A percentile compares a stretch with the other conserved stretches of the same genome.
phyloP scores from a whole-genome alignment of 257 asterid species.

The Phtheirospermum japonicum region DNA sequence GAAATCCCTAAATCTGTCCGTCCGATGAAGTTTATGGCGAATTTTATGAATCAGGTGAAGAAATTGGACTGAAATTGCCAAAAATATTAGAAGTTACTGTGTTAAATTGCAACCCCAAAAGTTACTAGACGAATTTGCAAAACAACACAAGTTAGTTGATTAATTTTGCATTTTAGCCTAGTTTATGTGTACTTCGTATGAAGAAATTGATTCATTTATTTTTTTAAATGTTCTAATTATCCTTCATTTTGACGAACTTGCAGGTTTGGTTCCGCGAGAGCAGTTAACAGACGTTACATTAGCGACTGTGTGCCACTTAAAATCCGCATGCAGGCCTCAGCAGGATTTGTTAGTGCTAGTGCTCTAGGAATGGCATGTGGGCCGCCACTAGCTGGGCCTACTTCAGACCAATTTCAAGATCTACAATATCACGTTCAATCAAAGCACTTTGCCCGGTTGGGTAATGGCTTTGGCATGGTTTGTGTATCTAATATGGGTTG shows the following conservation, averaged over 20 bases:
- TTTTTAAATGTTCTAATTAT: background rate
- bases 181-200: too few relatives aligned
- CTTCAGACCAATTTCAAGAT: constrained; percentile 75
- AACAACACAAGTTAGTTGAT: too few relatives aligned
- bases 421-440: constrained; percentile 69
- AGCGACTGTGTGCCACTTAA: constrained; percentile 96
- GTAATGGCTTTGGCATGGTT: constrained; percentile 89
- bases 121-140: too few relatives aligned
- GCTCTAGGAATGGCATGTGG: constrained; percentile 99
- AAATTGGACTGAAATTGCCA: too few relatives aligned
- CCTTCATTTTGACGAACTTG: constrained; percentile 30
- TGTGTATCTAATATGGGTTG: constrained; percentile 67
- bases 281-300: constrained; percentile 92
- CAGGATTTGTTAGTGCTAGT: constrained; percentile 98
- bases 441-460: constrained; percentile 95
- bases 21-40: too few relatives aligned
- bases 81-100: too few relatives aligned
- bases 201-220: too few relatives aligned
- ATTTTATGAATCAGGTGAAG: too few relatives aligned
- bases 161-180: too few relatives aligned
- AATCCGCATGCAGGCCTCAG: constrained; percentile 94
- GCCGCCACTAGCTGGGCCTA: constrained; percentile 91
- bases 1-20: too few relatives aligned
- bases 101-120: too few relatives aligned
- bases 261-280: constrained; percentile 98